Percentiles rank a stretch among this genome's conserved stretches.
These are phyloP conservation scores for Canna indica DNA, from an alignment of 176 grass and related monocot genomes.

Conservation along the genomic window DNA sequence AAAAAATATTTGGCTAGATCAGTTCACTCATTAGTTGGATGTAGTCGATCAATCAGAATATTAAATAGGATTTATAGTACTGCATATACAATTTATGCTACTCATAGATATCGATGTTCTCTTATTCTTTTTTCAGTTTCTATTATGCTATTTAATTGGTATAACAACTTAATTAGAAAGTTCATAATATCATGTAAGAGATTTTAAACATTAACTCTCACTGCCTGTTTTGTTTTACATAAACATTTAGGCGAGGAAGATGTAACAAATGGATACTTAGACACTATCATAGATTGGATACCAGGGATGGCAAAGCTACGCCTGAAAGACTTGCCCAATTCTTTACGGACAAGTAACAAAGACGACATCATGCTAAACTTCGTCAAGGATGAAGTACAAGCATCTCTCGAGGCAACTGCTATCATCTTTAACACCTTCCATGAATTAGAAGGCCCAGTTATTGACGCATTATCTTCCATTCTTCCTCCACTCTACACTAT, in stretches of 20 bases:
- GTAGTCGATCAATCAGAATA: no score
- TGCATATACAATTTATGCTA: no score
- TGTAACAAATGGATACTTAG: slow-evolving; percentile 64
- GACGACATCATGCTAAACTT: slow-evolving; percentile 50
- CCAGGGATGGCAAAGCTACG: slow-evolving; percentile 35
- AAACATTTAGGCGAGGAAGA: slow-evolving; percentile 37
- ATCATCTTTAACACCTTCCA: slow-evolving; percentile 58
- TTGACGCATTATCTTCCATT: slow-evolving; percentile 28
- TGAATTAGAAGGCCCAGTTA: slow-evolving; percentile 35
- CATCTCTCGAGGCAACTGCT: slow-evolving; percentile 29
- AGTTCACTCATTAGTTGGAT: no score
- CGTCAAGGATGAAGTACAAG: slow-evolving; percentile 25
- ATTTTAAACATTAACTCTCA: no score
- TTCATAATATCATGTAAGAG: no score
- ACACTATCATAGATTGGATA: slow-evolving; percentile 56
- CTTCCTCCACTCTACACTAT: slow-evolving; percentile 41
- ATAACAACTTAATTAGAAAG: no score
- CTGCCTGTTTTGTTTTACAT: no score
- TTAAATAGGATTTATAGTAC: no score
- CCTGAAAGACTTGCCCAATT: slow-evolving; percentile 62
- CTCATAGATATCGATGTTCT: no score
- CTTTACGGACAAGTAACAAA: slow-evolving; percentile 44
- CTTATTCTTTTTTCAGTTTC: no score
- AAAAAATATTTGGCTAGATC: no score
- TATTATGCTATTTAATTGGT: no score